Percentiles rank a stretch among this genome's conserved stretches.
Conservation (phyloP, 495 filamentous ascomycete species). For the Bombardia bombarda region DNA sequence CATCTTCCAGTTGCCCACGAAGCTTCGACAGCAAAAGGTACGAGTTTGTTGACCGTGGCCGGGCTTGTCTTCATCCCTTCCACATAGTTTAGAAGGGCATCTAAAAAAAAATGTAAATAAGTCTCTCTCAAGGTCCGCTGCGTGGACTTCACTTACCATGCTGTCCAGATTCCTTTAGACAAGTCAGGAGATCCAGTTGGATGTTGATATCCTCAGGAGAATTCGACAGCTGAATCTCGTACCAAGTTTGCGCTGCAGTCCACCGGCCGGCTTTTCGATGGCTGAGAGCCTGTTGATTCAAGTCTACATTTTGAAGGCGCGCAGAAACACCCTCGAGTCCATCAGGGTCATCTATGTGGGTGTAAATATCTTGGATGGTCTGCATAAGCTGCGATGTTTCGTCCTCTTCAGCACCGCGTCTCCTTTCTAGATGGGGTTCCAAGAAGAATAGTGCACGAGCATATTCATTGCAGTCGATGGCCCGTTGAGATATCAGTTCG, state of each 20-base stretch:
- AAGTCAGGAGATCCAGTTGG: slow-evolving; percentile 77
- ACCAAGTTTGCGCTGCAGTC: slow-evolving; percentile 98
- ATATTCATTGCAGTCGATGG: slow-evolving; percentile 87
- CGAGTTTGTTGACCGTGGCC: slow-evolving; percentile 46
- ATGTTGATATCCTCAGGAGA: slow-evolving; percentile 66
- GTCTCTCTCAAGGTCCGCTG: no score
- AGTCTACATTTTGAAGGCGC: slow-evolving; percentile 68
- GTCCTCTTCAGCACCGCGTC: slow-evolving; percentile 23
- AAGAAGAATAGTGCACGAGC: slow-evolving; percentile 87
- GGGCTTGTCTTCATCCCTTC: slow-evolving; percentile 60
- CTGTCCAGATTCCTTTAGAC: slow-evolving; percentile 86
- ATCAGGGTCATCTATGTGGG: slow-evolving; percentile 94
- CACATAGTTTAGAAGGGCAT: slow-evolving; percentile 76
- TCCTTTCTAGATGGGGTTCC: slow-evolving; percentile 73
- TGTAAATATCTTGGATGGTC: slow-evolving; percentile 84
- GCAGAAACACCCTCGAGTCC: slow-evolving; percentile 91
- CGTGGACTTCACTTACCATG: no score
- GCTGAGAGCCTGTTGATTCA: slow-evolving; percentile 87
- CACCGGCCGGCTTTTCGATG: slow-evolving; percentile 91
- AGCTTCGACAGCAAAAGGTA: slow-evolving; percentile 81
- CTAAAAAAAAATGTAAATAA: no score
- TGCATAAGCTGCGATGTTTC: slow-evolving; percentile 55
- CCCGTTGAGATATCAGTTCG: slow-evolving; percentile 74
- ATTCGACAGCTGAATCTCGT: slow-evolving; percentile 76
- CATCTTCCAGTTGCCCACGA: slow-evolving; percentile 83